Percentiles rank a stretch among this genome's conserved stretches.
Evolutionary conservation across 2,329 filamentous ascomycete species (phyloP).

Genomic region (Fusarium sp.): DNA sequence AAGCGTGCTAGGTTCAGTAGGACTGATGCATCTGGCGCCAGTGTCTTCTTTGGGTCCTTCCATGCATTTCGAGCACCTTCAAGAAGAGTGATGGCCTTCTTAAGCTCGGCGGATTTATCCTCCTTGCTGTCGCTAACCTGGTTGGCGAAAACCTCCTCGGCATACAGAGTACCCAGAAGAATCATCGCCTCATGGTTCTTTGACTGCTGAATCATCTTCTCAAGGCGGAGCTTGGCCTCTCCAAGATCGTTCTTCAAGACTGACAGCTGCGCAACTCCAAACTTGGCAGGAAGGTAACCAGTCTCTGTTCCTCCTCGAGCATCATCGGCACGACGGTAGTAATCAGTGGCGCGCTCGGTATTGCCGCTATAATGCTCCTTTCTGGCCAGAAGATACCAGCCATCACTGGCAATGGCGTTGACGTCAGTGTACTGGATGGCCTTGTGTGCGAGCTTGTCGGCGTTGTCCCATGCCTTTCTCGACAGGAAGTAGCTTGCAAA

Average conservation of each 20-base stretch:
- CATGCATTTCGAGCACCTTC: conserved; percentile 87
- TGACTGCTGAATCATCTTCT: conserved; percentile 91
- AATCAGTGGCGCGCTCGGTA: conserved; percentile 79
- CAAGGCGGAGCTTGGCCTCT: conserved; percentile 90
- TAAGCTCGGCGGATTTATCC: conserved; percentile 85
- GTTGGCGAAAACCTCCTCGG: conserved; percentile 89
- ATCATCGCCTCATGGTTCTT: conserved; percentile 91
- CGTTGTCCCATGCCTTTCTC: conserved; percentile 81
- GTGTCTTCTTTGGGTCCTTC: conserved; percentile 91
- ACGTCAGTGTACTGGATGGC: conserved; percentile 97
- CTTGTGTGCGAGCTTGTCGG: conserved; percentile 88
- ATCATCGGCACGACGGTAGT: conserved; percentile 90
- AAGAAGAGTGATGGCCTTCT: conserved; percentile 86
- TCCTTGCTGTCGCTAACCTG: conserved; percentile 80
- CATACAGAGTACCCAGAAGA: conserved; percentile 88
- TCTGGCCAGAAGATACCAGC: conserved; percentile 93
- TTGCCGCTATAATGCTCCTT: conserved; percentile 90
- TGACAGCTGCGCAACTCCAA: conserved; percentile 90
- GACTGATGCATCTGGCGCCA: conserved; percentile 84
- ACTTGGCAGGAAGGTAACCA: conserved; percentile 93
- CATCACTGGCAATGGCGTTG: conserved; percentile 95
- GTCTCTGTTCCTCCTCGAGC: conserved; percentile 91
- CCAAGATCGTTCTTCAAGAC: conserved; percentile 86
- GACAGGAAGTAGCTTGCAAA: conserved; percentile 92
- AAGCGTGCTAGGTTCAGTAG: conserved; percentile 91